Base-by-base conservation (phyloP, 441 rosid genomes). In the Erysimum pusillum region DNA sequence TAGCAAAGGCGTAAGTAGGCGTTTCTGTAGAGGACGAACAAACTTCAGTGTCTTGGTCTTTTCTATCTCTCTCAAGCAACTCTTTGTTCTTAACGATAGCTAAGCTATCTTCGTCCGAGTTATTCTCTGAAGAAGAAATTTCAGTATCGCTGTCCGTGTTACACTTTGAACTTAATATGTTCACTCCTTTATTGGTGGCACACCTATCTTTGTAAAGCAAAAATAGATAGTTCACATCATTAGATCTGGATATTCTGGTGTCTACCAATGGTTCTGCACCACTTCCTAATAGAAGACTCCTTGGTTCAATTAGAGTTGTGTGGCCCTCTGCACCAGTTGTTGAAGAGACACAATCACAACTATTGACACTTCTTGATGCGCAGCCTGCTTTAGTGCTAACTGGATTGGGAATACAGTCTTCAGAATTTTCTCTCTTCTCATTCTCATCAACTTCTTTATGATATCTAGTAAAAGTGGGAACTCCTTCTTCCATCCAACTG, bases 401-500 rank as follows among this genome's bases (percentile, higher is more conserved):
- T 61, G 46, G 34, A 70, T 25, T 70, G 34, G 31, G 8, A 80
- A 57, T 32, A 80, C 71, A 35, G 35, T 63, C 74, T 81, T 80
- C 78, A 67, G 65, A 64, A 8, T 6, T 25, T 63, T 65, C 76
- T 66, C 58, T 77, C 18, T 66, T 80, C 62, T 79, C 85, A 82
- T 52, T 25, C 77, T 62, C 69, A 57, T 51, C 38, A 63, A 20
- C 39, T 46, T 38, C 54, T 0, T 45, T 62, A 67, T 58, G 52
- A 76, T 45, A 12, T 44, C 59, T 73, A 60, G 66, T 64, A 63
- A 77, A 71, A 44, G 68, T 38, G 46, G 90, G 87, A 85, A 83
- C 54, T 48, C 69, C 67, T 73, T 72, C 68, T 72, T 67, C 81
- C 93, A 83, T 88, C 89, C 87, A 82, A 18, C 82, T 82, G 75